Evolutionary conservation across 1,284 basidiomycete genomes (phyloP).

Genomic region (Anthracocystis setariae): DNA sequence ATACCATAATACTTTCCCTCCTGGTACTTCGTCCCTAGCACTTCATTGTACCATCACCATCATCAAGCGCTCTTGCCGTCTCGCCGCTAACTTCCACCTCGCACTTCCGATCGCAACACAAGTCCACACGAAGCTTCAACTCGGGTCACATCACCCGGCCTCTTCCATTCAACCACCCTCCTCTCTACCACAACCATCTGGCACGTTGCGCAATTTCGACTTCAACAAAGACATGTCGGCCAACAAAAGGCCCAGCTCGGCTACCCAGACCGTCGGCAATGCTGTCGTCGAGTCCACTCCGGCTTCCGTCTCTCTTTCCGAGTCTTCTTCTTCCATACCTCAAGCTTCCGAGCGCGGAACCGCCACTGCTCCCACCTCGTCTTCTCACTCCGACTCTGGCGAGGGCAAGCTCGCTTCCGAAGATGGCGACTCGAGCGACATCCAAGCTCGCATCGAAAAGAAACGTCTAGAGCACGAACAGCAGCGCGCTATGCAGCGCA

Average conservation of each 20-base stretch:
- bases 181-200: background rate
- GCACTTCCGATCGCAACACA: background rate
- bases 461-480: constrained; percentile 58
- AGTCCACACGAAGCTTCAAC: background rate
- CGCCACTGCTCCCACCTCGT: constrained; percentile 27
- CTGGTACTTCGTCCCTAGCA: background rate
- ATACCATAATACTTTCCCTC: background rate
- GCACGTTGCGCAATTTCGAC: background rate
- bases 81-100: no score
- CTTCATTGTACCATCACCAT: background rate
- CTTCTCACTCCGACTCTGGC: constrained; percentile 28
- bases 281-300: constrained; percentile 28
- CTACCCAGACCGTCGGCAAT: constrained; percentile 6
- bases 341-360: constrained; percentile 24
- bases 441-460: constrained; percentile 49
- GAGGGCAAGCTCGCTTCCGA: constrained; percentile 1
- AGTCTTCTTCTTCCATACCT: constrained; percentile 39
- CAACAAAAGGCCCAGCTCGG: constrained; percentile 18
- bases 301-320: constrained; percentile 40
- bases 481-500: constrained; percentile 55
- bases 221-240: constrained; percentile 18
- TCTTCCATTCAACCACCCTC: background rate
- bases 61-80: background rate
- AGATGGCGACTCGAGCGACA: constrained; percentile 27
- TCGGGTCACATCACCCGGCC: background rate